Conservation (phyloP, 352 stramenopile species). For the Thraustochytrium sp. region DNA sequence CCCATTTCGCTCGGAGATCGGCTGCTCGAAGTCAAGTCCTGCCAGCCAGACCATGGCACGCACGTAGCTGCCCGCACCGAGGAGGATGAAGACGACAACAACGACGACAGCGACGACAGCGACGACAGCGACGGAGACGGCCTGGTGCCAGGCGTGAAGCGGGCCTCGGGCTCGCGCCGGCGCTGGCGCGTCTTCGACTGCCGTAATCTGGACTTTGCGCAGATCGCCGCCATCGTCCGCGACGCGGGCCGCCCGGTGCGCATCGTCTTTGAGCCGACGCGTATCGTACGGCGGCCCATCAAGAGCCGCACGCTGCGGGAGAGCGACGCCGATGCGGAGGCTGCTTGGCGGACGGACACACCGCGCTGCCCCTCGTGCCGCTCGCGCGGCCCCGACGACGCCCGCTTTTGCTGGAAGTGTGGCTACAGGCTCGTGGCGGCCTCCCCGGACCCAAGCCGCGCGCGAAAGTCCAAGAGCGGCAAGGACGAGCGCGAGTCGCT, state of each 20-base stretch:
- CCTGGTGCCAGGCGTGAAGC: too few species aligned
- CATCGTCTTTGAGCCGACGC: constrained; percentile 15
- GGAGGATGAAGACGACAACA: background rate
- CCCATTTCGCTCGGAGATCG: constrained; percentile 10
- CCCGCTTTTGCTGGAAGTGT: constrained; percentile 30
- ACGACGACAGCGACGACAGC: background rate
- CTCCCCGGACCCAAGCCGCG: too few species aligned
- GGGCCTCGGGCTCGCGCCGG: too few species aligned
- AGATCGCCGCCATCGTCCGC: constrained; percentile 26
- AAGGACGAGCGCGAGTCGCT: too few species aligned
- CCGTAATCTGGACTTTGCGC: background rate
- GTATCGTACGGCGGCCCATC: background rate
- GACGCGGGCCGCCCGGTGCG: constrained; percentile 24
- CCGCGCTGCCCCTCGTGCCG: background rate
- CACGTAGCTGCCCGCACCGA: background rate
- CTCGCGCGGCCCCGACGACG: background rate
- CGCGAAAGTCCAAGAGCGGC: too few species aligned
- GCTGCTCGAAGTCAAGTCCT: constrained; percentile 16
- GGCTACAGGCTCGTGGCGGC: constrained; percentile 22
- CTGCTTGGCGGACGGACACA: background rate
- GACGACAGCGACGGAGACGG: background rate
- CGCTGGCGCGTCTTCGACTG: background rate
- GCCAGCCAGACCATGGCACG: background rate
- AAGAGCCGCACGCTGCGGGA: background rate
- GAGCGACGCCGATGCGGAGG: background rate